Percentiles rank a stretch among this genome's conserved stretches.
These are phyloP conservation scores for Cryptococcus sp. DNA, from an alignment of 1,284 basidiomycete genomes.

Conservation along the genomic window DNA sequence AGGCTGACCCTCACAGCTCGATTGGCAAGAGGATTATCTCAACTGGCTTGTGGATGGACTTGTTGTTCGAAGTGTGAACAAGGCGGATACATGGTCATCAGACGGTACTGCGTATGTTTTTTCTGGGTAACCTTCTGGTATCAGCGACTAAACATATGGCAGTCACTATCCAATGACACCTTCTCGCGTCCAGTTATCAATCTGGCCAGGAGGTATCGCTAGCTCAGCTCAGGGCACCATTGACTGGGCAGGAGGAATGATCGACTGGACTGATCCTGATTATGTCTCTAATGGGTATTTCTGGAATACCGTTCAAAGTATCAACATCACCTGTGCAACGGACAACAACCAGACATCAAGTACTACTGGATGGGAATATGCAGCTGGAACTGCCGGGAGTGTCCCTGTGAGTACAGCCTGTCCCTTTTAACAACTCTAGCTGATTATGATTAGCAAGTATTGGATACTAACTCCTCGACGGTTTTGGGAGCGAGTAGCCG, in stretches of 20 bases:
- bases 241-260: constrained; percentile 71
- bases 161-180: constrained; percentile 67
- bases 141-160: not conserved
- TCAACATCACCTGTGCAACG: constrained; percentile 29
- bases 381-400: constrained; percentile 19
- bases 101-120: constrained; percentile 36
- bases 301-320: constrained; percentile 33
- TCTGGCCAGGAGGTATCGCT: constrained; percentile 72
- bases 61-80: constrained; percentile 62
- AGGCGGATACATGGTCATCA: constrained; percentile 55
- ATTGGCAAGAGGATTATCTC: constrained; percentile 68
- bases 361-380: constrained; percentile 32
- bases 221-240: constrained; percentile 62
- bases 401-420: constrained; percentile 20
- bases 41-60: constrained; percentile 67
- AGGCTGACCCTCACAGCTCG: constrained; percentile 52
- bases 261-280: constrained; percentile 70
- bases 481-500: not conserved
- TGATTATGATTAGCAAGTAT: not conserved
- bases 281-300: constrained; percentile 53
- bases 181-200: constrained; percentile 67
- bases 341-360: constrained; percentile 4
- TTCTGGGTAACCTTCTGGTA: not conserved
- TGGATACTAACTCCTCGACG: constrained; percentile 2
- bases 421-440: not conserved